Base-by-base conservation (phyloP, 139 green algal species). In the Chlorella sp. region DNA sequence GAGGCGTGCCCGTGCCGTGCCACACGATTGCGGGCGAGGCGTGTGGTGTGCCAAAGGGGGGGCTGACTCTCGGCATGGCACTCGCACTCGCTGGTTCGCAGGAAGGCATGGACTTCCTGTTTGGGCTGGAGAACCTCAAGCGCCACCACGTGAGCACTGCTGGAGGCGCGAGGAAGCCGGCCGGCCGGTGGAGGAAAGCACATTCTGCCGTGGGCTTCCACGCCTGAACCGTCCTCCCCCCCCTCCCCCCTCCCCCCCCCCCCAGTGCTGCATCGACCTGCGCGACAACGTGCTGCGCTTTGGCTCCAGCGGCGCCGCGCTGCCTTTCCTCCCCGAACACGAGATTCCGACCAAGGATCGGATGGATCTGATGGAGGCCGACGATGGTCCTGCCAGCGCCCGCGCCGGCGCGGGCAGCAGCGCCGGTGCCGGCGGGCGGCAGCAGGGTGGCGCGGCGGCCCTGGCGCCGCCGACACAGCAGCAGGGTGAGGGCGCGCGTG, bases 41-140 rank as follows among this genome's bases (percentile, higher is more conserved):
- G n/a, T n/a, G n/a, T n/a, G n/a, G n/a, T n/a, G n/a, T n/a, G n/a
- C n/a, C n/a, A n/a, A n/a, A n/a, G n/a, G n/a, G n/a, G n/a, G n/a
- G n/a, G n/a, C n/a, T n/a, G n/a, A n/a, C n/a, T n/a, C n/a, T n/a
- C n/a, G n/a, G n/a, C n/a, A n/a, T n/a, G n/a, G n/a, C n/a, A n/a
- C n/a, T n/a, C n/a, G n/a, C n/a, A n/a, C n/a, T n/a, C n/a, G n/a
- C n/a, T n/a, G n/a, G n/a, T n/a, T 55, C 38, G 62, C 88, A 74
- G 46, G 68, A 87, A 9, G 58, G 40, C 38, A 89, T 92, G 67
- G 90, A 96, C 46, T 98, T 99, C 83, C 88, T 99, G 42, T 98
- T 99, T 74, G 96, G 96, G 0, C 85, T 99, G 41, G 96, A 99
- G 86, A 98, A 97, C 85, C 83, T 99, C 48, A 86, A 89, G 51